A percentile compares a stretch with the other conserved stretches of the same genome.
phyloP scores from a whole-genome alignment of 2,329 filamentous ascomycete genomes.

The Clonostachys solani region DNA sequence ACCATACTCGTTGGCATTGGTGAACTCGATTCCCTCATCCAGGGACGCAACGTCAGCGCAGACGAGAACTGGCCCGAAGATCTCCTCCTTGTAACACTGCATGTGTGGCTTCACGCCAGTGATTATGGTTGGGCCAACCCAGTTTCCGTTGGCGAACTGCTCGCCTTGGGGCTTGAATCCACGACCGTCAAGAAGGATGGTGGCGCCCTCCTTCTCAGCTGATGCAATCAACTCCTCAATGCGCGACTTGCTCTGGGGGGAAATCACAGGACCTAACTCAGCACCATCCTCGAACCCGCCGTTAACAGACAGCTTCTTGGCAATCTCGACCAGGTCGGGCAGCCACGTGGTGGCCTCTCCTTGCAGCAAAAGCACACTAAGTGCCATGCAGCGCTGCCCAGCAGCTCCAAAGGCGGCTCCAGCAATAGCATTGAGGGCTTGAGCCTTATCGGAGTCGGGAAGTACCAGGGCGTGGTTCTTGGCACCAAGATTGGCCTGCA shows the following conservation, averaged over 20 bases:
- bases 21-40: conserved; percentile 74
- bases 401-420: conserved; percentile 65
- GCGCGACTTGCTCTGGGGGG: conserved; percentile 64
- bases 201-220: conserved; percentile 21
- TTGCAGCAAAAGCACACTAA: conserved; percentile 60
- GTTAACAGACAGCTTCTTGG: conserved; percentile 63
- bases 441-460: conserved; percentile 78
- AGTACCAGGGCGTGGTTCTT: conserved; percentile 78
- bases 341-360: conserved; percentile 75
- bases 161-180: conserved; percentile 62
- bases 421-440: conserved; percentile 67
- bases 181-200: conserved; percentile 67
- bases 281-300: conserved; percentile 71
- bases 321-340: conserved; percentile 65
- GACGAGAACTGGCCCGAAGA: conserved; percentile 80
- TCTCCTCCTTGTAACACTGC: conserved; percentile 78
- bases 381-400: conserved; percentile 65
- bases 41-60: conserved; percentile 76
- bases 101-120: conserved; percentile 35
- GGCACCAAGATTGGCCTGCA: conserved; percentile 74
- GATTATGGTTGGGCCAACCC: conserved; percentile 52
- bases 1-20: conserved; percentile 83
- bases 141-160: conserved; percentile 69
- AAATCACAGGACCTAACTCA: conserved; percentile 72
- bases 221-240: conserved; percentile 64